Evolutionary conservation across 768 basidiomycete species (phyloP).

Genomic region (Hericium alpestre): DNA sequence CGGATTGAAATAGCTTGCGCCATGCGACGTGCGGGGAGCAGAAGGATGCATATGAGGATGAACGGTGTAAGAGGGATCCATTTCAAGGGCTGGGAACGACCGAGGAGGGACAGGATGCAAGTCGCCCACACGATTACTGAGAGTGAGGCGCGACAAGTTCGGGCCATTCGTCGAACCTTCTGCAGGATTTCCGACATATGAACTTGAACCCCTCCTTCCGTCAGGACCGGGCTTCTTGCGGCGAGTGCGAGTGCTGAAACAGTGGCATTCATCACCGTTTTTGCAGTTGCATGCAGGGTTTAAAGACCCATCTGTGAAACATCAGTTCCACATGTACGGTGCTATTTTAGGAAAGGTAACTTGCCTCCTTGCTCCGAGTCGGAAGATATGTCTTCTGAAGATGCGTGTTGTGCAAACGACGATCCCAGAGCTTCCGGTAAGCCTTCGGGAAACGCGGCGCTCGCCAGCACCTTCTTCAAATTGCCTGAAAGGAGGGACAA

Average conservation of each 20-base stretch:
- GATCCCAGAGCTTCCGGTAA: constrained; percentile 61
- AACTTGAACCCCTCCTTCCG: not conserved
- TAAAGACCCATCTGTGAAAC: not conserved
- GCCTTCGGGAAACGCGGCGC: constrained; percentile 76
- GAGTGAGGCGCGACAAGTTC: not conserved
- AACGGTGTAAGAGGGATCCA: not conserved
- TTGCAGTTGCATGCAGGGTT: constrained; percentile 27
- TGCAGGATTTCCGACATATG: not conserved
- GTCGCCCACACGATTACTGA: constrained; percentile 11
- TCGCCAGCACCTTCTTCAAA: constrained; percentile 45
- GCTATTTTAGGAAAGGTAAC: not conserved
- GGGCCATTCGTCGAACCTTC: not conserved
- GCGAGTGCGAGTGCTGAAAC: constrained; percentile 1
- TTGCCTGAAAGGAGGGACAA: constrained; percentile 33
- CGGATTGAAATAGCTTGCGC: constrained; percentile 47
- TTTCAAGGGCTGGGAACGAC: constrained; percentile 11
- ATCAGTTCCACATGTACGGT: not conserved
- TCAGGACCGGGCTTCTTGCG: constrained; percentile 2
- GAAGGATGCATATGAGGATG: constrained; percentile 19
- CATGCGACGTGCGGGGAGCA: constrained; percentile 27
- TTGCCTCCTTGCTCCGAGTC: constrained; percentile 49
- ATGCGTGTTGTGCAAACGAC: constrained; percentile 38
- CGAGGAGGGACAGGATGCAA: constrained; percentile 65
- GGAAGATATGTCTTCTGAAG: constrained; percentile 36
- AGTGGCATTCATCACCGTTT: constrained; percentile 5